These are phyloP conservation scores for Penicillium coprophilum DNA, from an alignment of 495 filamentous ascomycete genomes.

Conservation along the genomic window DNA sequence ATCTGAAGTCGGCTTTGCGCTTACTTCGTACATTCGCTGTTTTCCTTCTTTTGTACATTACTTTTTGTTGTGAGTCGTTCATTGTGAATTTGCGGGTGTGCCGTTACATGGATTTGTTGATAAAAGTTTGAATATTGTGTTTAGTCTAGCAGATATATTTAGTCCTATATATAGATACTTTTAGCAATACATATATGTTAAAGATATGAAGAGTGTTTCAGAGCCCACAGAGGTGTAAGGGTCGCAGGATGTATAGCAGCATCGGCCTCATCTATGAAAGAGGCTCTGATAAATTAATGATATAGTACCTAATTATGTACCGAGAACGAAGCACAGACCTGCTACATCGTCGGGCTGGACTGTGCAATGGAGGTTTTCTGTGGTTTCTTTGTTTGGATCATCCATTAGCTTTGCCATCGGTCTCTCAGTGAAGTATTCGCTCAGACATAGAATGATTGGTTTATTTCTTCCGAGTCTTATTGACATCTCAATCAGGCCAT, in stretches of 20 bases:
- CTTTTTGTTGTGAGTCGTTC: background rate
- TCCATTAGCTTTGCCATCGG: background rate
- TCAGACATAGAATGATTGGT: background rate
- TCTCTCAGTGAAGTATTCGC: background rate
- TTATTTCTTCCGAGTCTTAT: background rate
- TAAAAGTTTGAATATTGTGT: background rate
- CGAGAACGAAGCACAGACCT: too few species aligned
- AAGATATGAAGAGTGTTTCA: background rate
- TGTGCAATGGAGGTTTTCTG: too few species aligned
- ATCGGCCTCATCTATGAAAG: too few species aligned
- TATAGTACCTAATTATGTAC: too few species aligned
- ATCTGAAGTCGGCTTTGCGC: background rate
- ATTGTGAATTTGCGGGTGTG: background rate
- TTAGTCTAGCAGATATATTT: background rate
- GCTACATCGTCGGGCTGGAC: too few species aligned
- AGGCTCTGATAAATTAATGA: too few species aligned
- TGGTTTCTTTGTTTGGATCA: conserved; percentile 1
- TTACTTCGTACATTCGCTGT: conserved; percentile 1
- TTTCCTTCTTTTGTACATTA: conserved; percentile 3
- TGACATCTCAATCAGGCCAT: background rate
- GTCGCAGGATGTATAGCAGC: too few species aligned
- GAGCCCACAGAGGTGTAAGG: background rate
- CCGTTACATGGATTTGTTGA: background rate
- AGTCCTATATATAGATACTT: background rate
- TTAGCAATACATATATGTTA: background rate